A percentile compares a stretch with the other conserved stretches of the same genome.
Evolutionary conservation across 1,284 basidiomycete genomes (phyloP).

Genomic region (Megacollybia platyphylla): DNA sequence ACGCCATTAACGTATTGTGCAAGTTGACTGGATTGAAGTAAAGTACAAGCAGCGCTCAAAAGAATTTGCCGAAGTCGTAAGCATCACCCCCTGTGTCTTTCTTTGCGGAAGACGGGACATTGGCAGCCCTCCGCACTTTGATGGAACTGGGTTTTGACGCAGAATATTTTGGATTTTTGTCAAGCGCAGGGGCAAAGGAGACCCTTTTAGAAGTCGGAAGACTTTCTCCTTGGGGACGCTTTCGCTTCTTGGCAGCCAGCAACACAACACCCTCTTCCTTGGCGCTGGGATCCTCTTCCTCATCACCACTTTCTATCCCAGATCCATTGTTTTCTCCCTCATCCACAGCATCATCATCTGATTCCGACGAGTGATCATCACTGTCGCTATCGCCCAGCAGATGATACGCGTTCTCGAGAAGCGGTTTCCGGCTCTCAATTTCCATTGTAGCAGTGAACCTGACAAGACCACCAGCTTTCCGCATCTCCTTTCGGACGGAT

Average conservation of each 20-base stretch:
- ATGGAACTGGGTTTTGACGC: slow-evolving; percentile 18
- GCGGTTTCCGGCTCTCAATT: slow-evolving; percentile 39
- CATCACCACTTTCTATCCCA: slow-evolving; percentile 9
- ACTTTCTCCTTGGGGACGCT: slow-evolving; percentile 19
- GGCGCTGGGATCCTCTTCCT: slow-evolving; percentile 12
- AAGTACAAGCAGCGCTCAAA: slow-evolving; percentile 14
- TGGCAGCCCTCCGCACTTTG: slow-evolving; percentile 12
- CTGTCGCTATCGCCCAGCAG: too few relatives aligned
- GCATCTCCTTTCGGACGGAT: slow-evolving; percentile 47
- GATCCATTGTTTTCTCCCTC: slow-evolving; percentile 10
- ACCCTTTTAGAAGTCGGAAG: slow-evolving; percentile 37
- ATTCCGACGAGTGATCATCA: slow-evolving; percentile 11
- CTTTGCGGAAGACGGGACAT: slow-evolving; percentile 8
- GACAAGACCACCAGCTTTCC: slow-evolving; percentile 48
- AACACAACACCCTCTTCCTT: slow-evolving; percentile 14
- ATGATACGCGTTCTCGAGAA: slow-evolving; percentile 39
- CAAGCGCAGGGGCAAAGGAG: slow-evolving; percentile 15
- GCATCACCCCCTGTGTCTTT: slow-evolving; percentile 19
- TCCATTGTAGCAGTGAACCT: slow-evolving; percentile 32
- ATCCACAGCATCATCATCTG: slow-evolving; percentile 18
- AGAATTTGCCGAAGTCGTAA: slow-evolving; percentile 46
- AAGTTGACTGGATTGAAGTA: too few relatives aligned
- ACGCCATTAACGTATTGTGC: too few relatives aligned
- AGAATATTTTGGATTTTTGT: background rate
- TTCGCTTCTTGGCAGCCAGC: slow-evolving; percentile 38